Base-by-base conservation (phyloP, 2,329 filamentous ascomycete genomes). In the Fusarium sp. region DNA sequence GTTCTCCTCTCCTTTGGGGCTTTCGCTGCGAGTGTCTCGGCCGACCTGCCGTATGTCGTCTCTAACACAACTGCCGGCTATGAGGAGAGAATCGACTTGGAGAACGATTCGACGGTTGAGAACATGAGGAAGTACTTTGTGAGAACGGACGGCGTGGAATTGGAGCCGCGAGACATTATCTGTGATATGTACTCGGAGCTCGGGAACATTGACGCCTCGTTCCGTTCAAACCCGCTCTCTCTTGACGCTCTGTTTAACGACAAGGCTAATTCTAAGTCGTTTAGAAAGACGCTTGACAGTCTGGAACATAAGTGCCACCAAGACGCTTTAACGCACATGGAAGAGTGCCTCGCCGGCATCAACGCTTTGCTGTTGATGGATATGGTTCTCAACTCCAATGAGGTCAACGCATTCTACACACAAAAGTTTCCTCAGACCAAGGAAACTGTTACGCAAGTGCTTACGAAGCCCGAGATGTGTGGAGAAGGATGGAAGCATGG, bases 401-500 rank as follows among this genome's bases (percentile, higher is more conserved):
- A 54, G 4, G 3, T 33, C 50, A 3, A 1, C 8, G 10, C 18
- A n/a, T 29, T 31, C 27, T 54, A 54, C 27, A 4, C 1, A 6
- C 27, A 54, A 31, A 11, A 20, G 11, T n/a, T 31, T 31, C 10
- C 5, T 9, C 18, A 8, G 18, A n/a, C 11, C 6, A 5, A 31
- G 14, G 27, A 31, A 13, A 5, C 50, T 9, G 18, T 33, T 20
- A 18, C 4, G 27, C 11, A 54, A 6, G 27, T 33, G 27, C 29
- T 54, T 11, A 31, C 5, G 27, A 54, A 54, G 50, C 50, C 18
- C 50, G 27, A 29, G 18, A 33, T 54, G 27, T 54, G 50, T 8
- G 50, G 50, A n/a, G 50, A 54, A 18, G 27, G 50, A 5, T 54
- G 50, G 50, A 54, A 54, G 50, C 6, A 54, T 54, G 50, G 50